phyloP scores from a whole-genome alignment of 495 filamentous ascomycete species.

The Penicillium samsonianum region DNA sequence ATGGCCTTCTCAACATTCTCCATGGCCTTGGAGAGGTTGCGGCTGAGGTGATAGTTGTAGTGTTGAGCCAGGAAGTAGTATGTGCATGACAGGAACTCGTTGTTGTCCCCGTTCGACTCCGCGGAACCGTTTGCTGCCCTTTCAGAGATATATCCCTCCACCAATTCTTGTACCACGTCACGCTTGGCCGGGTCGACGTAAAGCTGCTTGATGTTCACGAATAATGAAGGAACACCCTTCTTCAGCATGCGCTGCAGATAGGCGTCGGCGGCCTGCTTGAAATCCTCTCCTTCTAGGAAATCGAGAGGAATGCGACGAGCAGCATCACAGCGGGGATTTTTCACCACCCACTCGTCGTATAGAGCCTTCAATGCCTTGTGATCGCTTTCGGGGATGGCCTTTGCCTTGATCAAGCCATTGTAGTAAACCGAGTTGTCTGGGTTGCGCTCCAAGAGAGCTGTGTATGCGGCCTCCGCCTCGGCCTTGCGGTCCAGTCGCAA shows the following conservation, averaged over 20 bases:
- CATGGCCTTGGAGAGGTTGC: conserved; percentile 78
- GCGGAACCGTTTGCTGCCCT: conserved; percentile 46
- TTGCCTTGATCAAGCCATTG: conserved; percentile 65
- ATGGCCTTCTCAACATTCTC: conserved; percentile 81
- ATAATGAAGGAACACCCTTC: conserved; percentile 95
- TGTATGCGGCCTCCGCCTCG: conserved; percentile 82
- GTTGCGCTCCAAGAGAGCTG: conserved; percentile 79
- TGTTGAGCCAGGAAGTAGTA: conserved; percentile 95
- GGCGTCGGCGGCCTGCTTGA: conserved; percentile 71
- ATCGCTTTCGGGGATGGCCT: conserved; percentile 64
- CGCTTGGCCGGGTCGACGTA: conserved; percentile 78
- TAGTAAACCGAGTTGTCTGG: conserved; percentile 87
- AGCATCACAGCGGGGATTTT: conserved; percentile 81
- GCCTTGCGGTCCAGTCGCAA: conserved; percentile 72
- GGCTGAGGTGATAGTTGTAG: conserved; percentile 88
- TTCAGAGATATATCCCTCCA: conserved; percentile 70
- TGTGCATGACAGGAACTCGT: conserved; percentile 68
- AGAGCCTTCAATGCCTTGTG: conserved; percentile 64
- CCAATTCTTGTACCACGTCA: conserved; percentile 69
- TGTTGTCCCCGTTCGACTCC: conserved; percentile 54
- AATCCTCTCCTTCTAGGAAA: conserved; percentile 83
- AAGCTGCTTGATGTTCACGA: conserved; percentile 92
- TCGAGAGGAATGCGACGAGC: conserved; percentile 84
- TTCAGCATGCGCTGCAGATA: conserved; percentile 87
- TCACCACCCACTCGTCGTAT: conserved; percentile 79